Evolutionary conservation across 805 yeast species (phyloP).

Genomic region (Barnettozyma wickerhamii): DNA sequence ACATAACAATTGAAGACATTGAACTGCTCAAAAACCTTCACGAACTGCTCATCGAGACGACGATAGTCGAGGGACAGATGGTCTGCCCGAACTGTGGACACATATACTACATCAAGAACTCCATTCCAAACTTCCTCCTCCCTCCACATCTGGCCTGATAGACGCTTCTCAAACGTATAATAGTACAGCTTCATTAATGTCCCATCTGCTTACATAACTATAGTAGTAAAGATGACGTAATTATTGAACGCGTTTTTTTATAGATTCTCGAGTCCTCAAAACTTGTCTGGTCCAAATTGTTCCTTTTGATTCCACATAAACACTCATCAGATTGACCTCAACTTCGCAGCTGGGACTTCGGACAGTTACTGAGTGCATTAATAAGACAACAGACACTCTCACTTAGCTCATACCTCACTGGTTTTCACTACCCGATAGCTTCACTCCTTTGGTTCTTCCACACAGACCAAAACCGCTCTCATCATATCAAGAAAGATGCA

Average conservation of each 20-base stretch:
- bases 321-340: no score
- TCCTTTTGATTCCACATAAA: no score
- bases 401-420: no score
- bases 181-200: neutral
- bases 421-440: no score
- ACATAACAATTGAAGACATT: constrained; percentile 21
- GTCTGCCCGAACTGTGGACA: constrained; percentile 82
- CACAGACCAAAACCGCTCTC: no score
- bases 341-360: no score
- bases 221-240: neutral
- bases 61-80: constrained; percentile 86
- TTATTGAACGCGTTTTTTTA: neutral
- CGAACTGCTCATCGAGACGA: constrained; percentile 75
- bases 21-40: constrained; percentile 74
- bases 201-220: neutral
- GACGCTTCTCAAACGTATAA: neutral
- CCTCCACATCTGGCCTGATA: constrained; percentile 83
- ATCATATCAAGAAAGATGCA: neutral
- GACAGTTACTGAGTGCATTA: no score
- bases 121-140: constrained; percentile 87
- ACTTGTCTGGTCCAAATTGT: neutral
- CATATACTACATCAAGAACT: constrained; percentile 82
- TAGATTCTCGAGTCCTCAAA: no score
- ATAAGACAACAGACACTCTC: no score
- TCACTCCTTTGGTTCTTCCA: no score